Percentiles rank a stretch among this genome's conserved stretches.
These are phyloP conservation scores for Hymenoscyphus fraxineus DNA, from an alignment of 2,329 filamentous ascomycete genomes.

Conservation along the genomic window DNA sequence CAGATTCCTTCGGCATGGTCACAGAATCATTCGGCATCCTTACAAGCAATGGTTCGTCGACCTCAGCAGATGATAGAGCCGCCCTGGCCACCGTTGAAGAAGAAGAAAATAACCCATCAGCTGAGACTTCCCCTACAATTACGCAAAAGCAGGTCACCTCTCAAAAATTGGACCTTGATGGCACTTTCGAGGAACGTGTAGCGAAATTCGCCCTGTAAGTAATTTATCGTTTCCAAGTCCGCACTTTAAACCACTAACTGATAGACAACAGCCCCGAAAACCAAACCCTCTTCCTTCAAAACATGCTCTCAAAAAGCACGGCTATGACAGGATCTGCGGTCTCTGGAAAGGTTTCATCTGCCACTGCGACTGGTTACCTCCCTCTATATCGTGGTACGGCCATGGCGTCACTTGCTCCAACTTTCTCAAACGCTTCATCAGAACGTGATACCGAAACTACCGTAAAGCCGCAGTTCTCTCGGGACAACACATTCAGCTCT, in stretches of 20 bases:
- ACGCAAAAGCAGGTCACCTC: conserved; percentile 16
- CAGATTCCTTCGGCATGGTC: not conserved
- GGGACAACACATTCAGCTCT: conserved; percentile 9
- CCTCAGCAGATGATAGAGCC: conserved; percentile 5
- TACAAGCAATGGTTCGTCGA: not conserved
- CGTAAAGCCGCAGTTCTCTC: conserved; percentile 13
- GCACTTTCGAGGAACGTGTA: conserved; percentile 25
- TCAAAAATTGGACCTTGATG: conserved; percentile 15
- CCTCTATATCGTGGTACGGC: conserved; percentile 35
- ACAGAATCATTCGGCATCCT: not conserved
- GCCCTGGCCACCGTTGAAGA: conserved; percentile 4
- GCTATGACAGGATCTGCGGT: conserved; percentile 28
- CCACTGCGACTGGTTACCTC: conserved; percentile 34
- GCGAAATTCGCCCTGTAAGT: conserved; percentile 29
- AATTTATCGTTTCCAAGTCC: not conserved
- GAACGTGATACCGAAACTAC: conserved; percentile 15
- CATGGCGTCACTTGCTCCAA: conserved; percentile 32
- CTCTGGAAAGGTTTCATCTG: conserved; percentile 32
- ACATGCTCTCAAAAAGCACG: conserved; percentile 30
- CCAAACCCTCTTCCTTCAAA: conserved; percentile 33
- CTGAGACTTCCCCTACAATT: conserved; percentile 22
- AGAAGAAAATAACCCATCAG: conserved; percentile 19
- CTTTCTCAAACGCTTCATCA: conserved; percentile 17
- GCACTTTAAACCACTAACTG: conserved; percentile 2
- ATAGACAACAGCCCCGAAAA: conserved; percentile 23